A percentile compares a stretch with the other conserved stretches of the same genome.
Conservation (phyloP, 2,329 filamentous ascomycete genomes). For the Ascochyta koolunga region DNA sequence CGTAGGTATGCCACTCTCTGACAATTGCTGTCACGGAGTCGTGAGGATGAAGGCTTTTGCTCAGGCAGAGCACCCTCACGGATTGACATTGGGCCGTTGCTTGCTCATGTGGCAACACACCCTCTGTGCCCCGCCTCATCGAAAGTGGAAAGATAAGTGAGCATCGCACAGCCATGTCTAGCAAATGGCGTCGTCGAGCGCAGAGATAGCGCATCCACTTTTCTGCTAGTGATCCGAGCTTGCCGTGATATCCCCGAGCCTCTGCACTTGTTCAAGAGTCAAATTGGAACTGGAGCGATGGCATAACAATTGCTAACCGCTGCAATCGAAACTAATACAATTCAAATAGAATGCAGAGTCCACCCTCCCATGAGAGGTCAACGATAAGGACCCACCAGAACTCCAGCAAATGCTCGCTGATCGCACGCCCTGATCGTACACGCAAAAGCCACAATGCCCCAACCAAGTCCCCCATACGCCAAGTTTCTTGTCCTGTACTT, state of each 20-base stretch:
- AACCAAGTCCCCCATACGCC: background rate
- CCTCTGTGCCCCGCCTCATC: slow-evolving; percentile 5
- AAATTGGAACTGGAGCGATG: background rate
- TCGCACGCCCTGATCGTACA: slow-evolving; percentile 11
- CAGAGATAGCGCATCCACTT: slow-evolving; percentile 13
- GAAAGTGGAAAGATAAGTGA: slow-evolving; percentile 8
- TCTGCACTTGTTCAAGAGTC: background rate
- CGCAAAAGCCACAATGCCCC: slow-evolving; percentile 1
- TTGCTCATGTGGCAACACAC: slow-evolving; percentile 4
- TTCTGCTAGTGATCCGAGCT: slow-evolving; percentile 10
- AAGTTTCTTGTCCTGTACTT: background rate
- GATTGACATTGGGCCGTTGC: background rate
- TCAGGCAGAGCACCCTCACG: background rate
- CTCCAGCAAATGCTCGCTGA: slow-evolving; percentile 14
- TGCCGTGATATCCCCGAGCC: slow-evolving; percentile 8
- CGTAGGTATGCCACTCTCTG: too few species aligned
- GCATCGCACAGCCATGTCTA: slow-evolving; percentile 10
- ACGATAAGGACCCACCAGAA: background rate
- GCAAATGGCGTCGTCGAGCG: slow-evolving; percentile 10
- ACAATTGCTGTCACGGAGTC: background rate
- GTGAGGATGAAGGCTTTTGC: background rate
- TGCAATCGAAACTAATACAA: background rate
- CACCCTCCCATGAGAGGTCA: background rate
- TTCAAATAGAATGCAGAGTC: background rate
- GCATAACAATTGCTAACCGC: background rate